Conservation (phyloP, 2,329 filamentous ascomycete species). For the Westerdykella ornata region DNA sequence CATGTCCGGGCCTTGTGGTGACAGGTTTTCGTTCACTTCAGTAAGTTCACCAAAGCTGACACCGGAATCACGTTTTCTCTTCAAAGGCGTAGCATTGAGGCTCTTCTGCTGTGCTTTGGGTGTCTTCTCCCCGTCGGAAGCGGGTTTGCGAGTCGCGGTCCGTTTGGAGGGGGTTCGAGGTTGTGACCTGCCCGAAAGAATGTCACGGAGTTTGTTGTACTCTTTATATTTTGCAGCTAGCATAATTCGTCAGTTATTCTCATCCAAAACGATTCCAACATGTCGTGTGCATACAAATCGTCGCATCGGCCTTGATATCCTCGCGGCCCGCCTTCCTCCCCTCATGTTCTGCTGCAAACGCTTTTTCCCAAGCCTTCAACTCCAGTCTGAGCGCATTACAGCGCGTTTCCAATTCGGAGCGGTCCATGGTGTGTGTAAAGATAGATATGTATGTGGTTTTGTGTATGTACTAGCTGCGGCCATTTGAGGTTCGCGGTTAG, state of each 20-base stretch:
- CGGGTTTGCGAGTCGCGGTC: slow-evolving; percentile 15
- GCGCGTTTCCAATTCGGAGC: slow-evolving; percentile 47
- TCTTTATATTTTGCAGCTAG: slow-evolving; percentile 68
- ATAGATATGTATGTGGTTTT: no score
- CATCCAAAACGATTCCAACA: background rate
- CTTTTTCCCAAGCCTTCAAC: slow-evolving; percentile 67
- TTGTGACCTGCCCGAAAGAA: slow-evolving; percentile 20
- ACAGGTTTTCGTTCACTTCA: slow-evolving; percentile 15
- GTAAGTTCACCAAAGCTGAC: slow-evolving; percentile 8
- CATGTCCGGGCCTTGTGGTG: slow-evolving; percentile 27
- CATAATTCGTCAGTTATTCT: slow-evolving; percentile 9
- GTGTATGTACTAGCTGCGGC: no score
- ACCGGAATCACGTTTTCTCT: slow-evolving; percentile 26
- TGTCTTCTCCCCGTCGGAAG: slow-evolving; percentile 19
- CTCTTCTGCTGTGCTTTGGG: slow-evolving; percentile 17
- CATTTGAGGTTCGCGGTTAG: no score
- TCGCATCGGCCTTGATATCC: slow-evolving; percentile 68
- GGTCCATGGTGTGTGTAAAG: slow-evolving; percentile 20
- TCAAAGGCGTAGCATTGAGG: slow-evolving; percentile 22
- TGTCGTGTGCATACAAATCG: slow-evolving; percentile 54
- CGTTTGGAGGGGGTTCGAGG: slow-evolving; percentile 32
- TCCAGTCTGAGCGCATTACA: slow-evolving; percentile 80
- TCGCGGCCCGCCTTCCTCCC: slow-evolving; percentile 64
- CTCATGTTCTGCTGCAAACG: slow-evolving; percentile 55
- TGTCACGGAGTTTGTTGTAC: slow-evolving; percentile 57